Evolutionary conservation across 768 basidiomycete species (phyloP).

Genomic region (Lentinula boryana): DNA sequence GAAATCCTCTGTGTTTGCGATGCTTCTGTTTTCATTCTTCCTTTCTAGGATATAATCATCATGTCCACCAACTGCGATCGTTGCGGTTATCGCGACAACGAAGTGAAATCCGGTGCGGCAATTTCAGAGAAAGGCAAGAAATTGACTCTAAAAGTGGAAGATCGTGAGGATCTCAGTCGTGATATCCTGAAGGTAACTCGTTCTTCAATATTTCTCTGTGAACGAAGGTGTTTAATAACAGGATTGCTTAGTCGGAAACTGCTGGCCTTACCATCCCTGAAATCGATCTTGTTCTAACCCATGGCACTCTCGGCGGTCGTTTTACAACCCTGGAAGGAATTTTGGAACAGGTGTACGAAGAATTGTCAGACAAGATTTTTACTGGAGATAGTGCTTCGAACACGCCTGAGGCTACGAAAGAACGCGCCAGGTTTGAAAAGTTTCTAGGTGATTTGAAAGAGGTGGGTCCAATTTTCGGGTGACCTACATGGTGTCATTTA

Average conservation of each 20-base stretch:
- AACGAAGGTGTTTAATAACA: neutral
- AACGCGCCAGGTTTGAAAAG: conserved; percentile 55
- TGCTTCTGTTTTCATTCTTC: neutral
- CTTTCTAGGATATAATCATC: conserved; percentile 79
- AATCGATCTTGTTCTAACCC: conserved; percentile 85
- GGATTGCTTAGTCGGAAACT: conserved; percentile 73
- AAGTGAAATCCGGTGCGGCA: conserved; percentile 91
- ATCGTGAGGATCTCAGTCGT: conserved; percentile 85
- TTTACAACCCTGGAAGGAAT: conserved; percentile 98
- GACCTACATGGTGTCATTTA: neutral
- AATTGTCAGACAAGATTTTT: conserved; percentile 85
- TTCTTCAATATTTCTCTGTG: neutral
- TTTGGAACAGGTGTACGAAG: conserved; percentile 90
- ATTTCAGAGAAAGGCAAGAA: conserved; percentile 84
- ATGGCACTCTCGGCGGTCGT: conserved; percentile 92
- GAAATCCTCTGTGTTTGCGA: conserved; percentile 10
- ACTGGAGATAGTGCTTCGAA: conserved; percentile 60
- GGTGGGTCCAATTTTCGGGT: conserved; percentile 30
- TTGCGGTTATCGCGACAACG: conserved; percentile 97
- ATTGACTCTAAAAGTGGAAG: conserved; percentile 86
- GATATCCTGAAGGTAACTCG: conserved; percentile 84
- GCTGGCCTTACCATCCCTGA: conserved; percentile 89
- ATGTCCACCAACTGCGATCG: conserved; percentile 97
- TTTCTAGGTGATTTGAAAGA: conserved; percentile 78
- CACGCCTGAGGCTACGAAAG: conserved; percentile 19